Percentiles rank a stretch among this genome's conserved stretches.
phyloP scores from a whole-genome alignment of 129 eudicot genomes.

The Helianthus annuus region DNA sequence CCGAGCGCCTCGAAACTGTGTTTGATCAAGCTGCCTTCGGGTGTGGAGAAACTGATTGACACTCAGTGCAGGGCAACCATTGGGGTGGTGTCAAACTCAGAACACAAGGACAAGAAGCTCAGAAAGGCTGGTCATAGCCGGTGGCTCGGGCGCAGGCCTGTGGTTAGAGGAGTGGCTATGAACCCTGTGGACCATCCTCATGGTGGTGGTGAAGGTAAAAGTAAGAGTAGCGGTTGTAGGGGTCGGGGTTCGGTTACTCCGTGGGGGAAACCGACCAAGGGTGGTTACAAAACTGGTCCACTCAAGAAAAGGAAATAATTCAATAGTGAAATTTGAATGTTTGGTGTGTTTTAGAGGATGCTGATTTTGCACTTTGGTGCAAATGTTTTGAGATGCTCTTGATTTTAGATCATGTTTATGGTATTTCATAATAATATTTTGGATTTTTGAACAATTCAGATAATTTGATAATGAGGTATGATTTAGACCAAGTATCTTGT shows the following conservation, averaged over 20 bases:
- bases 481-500: too few relatives aligned
- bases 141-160: conserved; percentile 77
- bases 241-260: conserved; percentile 60
- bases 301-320: conserved; percentile 57
- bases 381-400: conserved; percentile 14
- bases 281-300: conserved; percentile 78
- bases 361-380: conserved; percentile 17
- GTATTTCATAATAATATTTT: conserved; percentile 18
- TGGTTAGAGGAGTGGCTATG: conserved; percentile 85
- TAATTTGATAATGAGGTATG: not conserved
- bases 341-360: conserved; percentile 15
- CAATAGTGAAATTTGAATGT: conserved; percentile 3
- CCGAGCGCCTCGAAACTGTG: conserved; percentile 52
- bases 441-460: not conserved
- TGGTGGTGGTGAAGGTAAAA: conserved; percentile 96
- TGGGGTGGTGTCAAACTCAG: conserved; percentile 68
- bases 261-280: conserved; percentile 85
- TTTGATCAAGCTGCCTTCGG: conserved; percentile 66
- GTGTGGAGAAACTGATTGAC: conserved; percentile 59
- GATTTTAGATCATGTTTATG: conserved; percentile 15
- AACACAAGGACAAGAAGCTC: conserved; percentile 59
- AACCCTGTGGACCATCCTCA: conserved; percentile 95
- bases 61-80: conserved; percentile 65
- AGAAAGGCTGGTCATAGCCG: conserved; percentile 78
- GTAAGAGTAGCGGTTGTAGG: conserved; percentile 78